These are phyloP conservation scores for Termitomyces sp. DNA, from an alignment of 768 basidiomycete species.

Conservation along the genomic window DNA sequence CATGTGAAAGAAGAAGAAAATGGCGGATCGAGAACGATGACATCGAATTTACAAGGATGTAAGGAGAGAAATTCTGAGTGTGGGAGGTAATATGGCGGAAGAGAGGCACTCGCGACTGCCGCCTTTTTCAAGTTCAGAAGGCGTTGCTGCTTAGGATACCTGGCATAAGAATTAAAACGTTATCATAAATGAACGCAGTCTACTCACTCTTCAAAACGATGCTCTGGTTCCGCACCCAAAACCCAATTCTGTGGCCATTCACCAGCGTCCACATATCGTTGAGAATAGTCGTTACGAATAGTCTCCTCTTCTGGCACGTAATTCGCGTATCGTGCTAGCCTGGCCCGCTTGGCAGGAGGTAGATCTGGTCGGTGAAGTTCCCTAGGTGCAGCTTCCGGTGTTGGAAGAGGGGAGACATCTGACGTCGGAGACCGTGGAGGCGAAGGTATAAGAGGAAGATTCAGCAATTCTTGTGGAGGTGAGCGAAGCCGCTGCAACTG, in stretches of 20 bases:
- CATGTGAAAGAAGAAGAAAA: conserved; percentile 84
- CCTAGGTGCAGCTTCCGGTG: conserved; percentile 31
- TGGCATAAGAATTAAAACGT: conserved; percentile 23
- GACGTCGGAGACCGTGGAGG: conserved; percentile 48
- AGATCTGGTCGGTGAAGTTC: conserved; percentile 32
- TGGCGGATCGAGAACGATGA: conserved; percentile 87
- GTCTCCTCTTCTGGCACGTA: conserved; percentile 95
- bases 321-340: conserved; percentile 65
- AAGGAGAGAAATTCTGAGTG: conserved; percentile 50
- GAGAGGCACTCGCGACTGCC: conserved; percentile 63
- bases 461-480: conserved; percentile 50
- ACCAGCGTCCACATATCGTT: conserved; percentile 84
- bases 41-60: conserved; percentile 76
- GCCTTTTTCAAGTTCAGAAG: conserved; percentile 79
- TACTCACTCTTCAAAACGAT: conserved; percentile 89
- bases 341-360: conserved; percentile 69
- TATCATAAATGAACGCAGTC: not conserved
- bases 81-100: conserved; percentile 70
- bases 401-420: conserved; percentile 40
- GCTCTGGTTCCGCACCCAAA: conserved; percentile 81
- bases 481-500: conserved; percentile 49
- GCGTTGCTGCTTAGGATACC: conserved; percentile 92
- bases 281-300: conserved; percentile 91
- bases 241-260: conserved; percentile 96
- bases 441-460: conserved; percentile 53